These are phyloP conservation scores for Helminthosporium solani DNA, from an alignment of 2,329 filamentous ascomycete species.

Conservation along the genomic window DNA sequence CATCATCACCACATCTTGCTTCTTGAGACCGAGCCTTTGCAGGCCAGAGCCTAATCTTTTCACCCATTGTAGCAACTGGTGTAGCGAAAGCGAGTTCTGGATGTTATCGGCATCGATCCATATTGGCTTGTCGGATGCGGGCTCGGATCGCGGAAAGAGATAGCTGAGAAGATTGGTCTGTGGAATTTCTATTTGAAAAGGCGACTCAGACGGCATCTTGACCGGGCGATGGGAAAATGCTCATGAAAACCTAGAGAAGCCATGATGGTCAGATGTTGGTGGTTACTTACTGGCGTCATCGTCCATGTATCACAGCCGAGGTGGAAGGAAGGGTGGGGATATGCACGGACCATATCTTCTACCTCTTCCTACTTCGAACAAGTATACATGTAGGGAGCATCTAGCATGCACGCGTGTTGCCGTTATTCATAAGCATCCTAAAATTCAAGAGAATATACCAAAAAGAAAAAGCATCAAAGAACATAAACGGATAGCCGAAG, in stretches of 20 bases:
- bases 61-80: slow-evolving; percentile 53
- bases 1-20: slow-evolving; percentile 56
- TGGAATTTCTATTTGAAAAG: slow-evolving; percentile 51
- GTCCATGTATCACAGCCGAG: neutral
- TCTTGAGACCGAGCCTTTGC: slow-evolving; percentile 47
- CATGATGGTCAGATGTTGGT: neutral
- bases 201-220: slow-evolving; percentile 50
- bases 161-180: slow-evolving; percentile 45
- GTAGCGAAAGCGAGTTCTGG: slow-evolving; percentile 48
- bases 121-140: slow-evolving; percentile 49
- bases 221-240: neutral
- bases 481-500: too few relatives aligned
- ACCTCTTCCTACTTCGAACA: too few relatives aligned
- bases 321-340: neutral
- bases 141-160: slow-evolving; percentile 37
- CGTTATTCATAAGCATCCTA: too few relatives aligned
- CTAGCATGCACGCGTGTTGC: too few relatives aligned
- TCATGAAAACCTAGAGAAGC: neutral
- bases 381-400: too few relatives aligned
- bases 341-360: neutral
- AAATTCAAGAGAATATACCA: too few relatives aligned
- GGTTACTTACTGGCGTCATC: neutral
- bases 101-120: slow-evolving; percentile 57
- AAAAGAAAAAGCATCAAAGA: too few relatives aligned
- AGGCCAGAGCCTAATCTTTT: slow-evolving; percentile 55